Base-by-base conservation (phyloP, 495 filamentous ascomycete species). In the Podospora anserina region DNA sequence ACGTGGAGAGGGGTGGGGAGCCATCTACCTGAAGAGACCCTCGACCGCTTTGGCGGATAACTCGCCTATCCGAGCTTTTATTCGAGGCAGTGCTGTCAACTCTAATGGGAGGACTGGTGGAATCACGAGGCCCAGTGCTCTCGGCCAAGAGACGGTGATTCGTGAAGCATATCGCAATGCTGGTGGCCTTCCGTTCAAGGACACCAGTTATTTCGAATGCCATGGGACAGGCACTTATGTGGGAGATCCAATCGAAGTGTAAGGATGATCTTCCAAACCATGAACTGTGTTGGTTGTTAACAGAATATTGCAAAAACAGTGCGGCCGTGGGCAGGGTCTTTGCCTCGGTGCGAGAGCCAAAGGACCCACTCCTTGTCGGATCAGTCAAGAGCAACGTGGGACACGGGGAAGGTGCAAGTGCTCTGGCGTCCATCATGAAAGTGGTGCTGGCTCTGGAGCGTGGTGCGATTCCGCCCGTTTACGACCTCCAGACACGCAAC, bases 341-440 rank as follows among this genome's bases (percentile, higher is more conserved):
- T 2, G 61, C 60, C 72, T 74, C 7, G 58, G 73, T 3, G 74
- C 67, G 26, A 64, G 74, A 27, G 70, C 71, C 3, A 15, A 60
- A 4, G 15, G 70, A 80, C 0, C 79, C 81, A 0, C 70, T 86
- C 13, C 79, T 80, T 55, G 76, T 89, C 32, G 87, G 87, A 16
- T 84, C 84, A 0, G 77, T 88, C 1, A 88, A 89, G 69, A 80
- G 81, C 0, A 86, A 87, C 61, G 81, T 88, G 15, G 85, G 87
- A 1, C 87, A 89, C 70, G 56, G 79, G 0, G 87, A 88, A 71
- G 83, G 78, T 2, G 78, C 82, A 0, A 78, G 79, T 27, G 87
- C 87, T 18, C 76, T 88, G 5, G 77, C 83, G 0, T 80, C 78
- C 2, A 66, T 89, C 2, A 84, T 89, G 53, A 89, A 89, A 66